Conservation (phyloP, 2,329 filamentous ascomycete species). For the Cryphonectria parasitica region DNA sequence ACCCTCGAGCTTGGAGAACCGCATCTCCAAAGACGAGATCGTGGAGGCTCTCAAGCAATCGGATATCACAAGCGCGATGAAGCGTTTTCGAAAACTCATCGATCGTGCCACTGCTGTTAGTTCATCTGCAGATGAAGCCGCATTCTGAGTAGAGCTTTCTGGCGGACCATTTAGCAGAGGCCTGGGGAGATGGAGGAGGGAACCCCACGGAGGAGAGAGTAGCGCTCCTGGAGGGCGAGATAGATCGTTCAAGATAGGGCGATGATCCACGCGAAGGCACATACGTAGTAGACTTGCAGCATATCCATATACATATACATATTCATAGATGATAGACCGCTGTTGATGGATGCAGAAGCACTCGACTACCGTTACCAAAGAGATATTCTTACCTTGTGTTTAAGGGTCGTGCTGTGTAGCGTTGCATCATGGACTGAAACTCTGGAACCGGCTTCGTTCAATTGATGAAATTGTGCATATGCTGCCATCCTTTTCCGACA, state of each 20-base stretch:
- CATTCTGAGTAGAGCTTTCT: too few relatives aligned
- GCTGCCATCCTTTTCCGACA: not conserved
- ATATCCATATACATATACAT: not conserved
- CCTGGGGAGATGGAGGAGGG: not conserved
- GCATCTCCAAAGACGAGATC: not conserved
- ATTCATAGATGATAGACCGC: not conserved
- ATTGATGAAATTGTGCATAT: not conserved
- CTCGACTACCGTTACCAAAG: not conserved
- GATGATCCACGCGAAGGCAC: not conserved
- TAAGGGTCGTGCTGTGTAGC: not conserved
- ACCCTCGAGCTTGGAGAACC: not conserved
- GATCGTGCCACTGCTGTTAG: not conserved
- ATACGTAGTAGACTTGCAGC: not conserved
- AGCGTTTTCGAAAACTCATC: not conserved
- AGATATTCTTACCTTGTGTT: not conserved
- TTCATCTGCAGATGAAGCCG: not conserved
- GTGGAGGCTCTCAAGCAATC: not conserved
- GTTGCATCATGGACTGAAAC: not conserved
- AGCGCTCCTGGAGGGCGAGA: not conserved
- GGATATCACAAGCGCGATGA: slow-evolving; percentile 5
- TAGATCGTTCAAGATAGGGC: not conserved
- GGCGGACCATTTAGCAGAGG: not conserved
- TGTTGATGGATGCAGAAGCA: not conserved
- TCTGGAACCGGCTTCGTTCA: not conserved
- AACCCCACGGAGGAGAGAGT: not conserved